Evolutionary conservation across 257 asterid genomes (phyloP), one percentile per base, ranked within the genome.

Genomic region (Osmanthus fragrans): DNA sequence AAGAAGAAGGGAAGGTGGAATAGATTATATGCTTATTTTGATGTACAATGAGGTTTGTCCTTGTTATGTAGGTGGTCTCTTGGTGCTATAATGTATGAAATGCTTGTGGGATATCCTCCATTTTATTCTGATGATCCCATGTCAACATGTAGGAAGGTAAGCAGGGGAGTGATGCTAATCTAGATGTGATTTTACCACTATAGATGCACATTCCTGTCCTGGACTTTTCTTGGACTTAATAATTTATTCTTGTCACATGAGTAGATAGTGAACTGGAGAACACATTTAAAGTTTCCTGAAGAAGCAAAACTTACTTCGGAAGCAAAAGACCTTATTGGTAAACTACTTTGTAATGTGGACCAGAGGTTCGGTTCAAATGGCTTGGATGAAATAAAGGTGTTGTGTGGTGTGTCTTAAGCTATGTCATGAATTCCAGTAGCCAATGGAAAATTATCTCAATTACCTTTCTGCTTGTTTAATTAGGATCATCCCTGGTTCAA

Each of bases 71-170:
- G 99, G 99, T 95, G 99, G 99, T 95, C 99, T 49, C 98, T 95
- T 81, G 99, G 99, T 71, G 98, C 99, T 80, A 95, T 95, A 84
- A 95, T 93, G 99, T 95, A 82, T 78, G 99, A 95, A 89, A 95
- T 93, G 99, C 96, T 95, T 72, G 97, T 95, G 42, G 99, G 99
- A 49, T 95, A 95, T 81, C 99, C 99, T 40, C 99, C 99, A 80
- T 94, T 94, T 87, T 94, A 94, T 80, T 91, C 99, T 49, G 99
- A 95, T 80, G 99, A 95, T 78, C 99, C 98, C 71, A 95, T 95
- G 99, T 88, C 99, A 34, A 95, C 99, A 42, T 95, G 99, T 86
- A 84, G 99, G 85, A 95, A 95, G 99, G 99, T 95, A 88, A 80
- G 81, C 74, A 67, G 67, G 39, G 33, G 73, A 45, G 42, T 74